Conservation (phyloP, 176 grass and related monocot species). For the Stipa capillata region DNA sequence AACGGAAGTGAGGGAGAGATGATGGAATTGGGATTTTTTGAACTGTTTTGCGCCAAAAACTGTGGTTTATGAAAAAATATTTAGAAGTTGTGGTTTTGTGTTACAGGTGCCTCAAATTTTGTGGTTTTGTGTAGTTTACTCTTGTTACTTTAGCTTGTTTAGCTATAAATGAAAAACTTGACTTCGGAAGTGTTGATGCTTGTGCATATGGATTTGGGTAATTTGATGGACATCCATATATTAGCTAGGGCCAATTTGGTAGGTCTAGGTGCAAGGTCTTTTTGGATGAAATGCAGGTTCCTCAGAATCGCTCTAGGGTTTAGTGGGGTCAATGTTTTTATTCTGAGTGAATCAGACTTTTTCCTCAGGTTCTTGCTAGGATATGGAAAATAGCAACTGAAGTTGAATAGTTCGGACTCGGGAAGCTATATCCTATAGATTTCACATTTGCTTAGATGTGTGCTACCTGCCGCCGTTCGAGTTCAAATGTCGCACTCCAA, state of each 20-base stretch:
- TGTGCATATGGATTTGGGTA: background rate
- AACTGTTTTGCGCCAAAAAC: no score
- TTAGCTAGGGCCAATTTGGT: background rate
- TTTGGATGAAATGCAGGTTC: background rate
- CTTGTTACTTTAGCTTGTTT: background rate
- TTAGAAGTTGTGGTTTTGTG: no score
- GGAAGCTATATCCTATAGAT: background rate
- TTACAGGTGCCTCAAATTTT: no score
- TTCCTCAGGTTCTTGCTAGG: background rate
- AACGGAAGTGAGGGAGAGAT: no score
- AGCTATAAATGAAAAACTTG: background rate
- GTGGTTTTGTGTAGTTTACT: no score
- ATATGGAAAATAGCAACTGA: background rate
- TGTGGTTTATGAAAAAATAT: no score
- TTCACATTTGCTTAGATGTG: background rate
- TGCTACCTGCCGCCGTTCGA: background rate
- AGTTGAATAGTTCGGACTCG: background rate
- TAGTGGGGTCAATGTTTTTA: background rate
- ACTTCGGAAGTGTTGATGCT: background rate
- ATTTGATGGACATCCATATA: background rate
- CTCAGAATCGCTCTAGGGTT: background rate
- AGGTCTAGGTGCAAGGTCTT: background rate
- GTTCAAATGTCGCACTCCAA: background rate
- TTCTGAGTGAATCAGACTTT: background rate
- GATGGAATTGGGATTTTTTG: no score